These are phyloP conservation scores for Geotrichum klebahnii DNA, from an alignment of 1,139 yeast genomes.

Conservation along the genomic window DNA sequence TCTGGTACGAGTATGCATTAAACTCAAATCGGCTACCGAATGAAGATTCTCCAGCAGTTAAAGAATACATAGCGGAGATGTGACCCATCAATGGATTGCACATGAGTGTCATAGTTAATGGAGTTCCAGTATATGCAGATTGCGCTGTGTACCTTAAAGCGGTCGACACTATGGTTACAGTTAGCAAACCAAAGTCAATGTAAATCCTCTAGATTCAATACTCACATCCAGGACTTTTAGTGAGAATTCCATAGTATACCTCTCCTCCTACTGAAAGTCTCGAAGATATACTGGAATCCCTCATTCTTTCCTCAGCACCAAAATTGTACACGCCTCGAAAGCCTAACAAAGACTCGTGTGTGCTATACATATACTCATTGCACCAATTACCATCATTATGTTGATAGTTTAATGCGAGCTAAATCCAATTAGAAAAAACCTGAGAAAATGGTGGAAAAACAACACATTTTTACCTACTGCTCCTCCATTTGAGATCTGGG, in stretches of 20 bases:
- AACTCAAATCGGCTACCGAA: slow-evolving; percentile 85
- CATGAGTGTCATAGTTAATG: slow-evolving; percentile 81
- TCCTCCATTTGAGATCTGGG: slow-evolving; percentile 54
- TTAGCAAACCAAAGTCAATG: neutral
- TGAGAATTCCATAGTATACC: slow-evolving; percentile 79
- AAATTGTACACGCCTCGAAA: slow-evolving; percentile 73
- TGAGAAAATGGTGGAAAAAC: slow-evolving; percentile 21
- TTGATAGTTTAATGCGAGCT: slow-evolving; percentile 74
- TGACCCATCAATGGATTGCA: slow-evolving; percentile 91
- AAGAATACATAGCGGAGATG: slow-evolving; percentile 81
- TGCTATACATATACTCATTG: slow-evolving; percentile 78
- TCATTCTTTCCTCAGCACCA: slow-evolving; percentile 37
- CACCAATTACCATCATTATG: slow-evolving; percentile 60
- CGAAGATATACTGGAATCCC: slow-evolving; percentile 39
- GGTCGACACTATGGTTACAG: slow-evolving; percentile 50
- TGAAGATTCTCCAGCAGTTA: slow-evolving; percentile 71
- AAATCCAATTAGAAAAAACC: too few relatives aligned
- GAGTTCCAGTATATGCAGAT: slow-evolving; percentile 82
- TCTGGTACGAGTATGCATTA: slow-evolving; percentile 83
- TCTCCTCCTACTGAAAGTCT: slow-evolving; percentile 77
- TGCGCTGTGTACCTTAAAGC: slow-evolving; percentile 82
- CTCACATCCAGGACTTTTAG: slow-evolving; percentile 53
- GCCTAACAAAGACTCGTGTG: slow-evolving; percentile 85
- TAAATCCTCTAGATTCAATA: too few relatives aligned
- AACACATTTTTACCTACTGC: slow-evolving; percentile 32